A percentile compares a stretch with the other conserved stretches of the same genome.
Evolutionary conservation across 2,329 filamentous ascomycete species (phyloP).

Genomic region (Hypoxylon rubiginosum): DNA sequence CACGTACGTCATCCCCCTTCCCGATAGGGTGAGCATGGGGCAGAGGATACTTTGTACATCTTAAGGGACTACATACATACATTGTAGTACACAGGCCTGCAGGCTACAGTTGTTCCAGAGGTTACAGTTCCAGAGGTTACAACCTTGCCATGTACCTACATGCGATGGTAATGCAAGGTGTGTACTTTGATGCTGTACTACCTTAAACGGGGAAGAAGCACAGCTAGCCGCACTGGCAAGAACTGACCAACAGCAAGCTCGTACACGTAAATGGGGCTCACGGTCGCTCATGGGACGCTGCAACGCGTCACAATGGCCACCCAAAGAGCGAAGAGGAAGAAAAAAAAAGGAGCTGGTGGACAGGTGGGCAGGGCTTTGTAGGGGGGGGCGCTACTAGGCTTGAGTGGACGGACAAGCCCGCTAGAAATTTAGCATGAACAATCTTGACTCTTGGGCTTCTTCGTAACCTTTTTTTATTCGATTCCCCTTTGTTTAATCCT

Average conservation of each 20-base stretch:
- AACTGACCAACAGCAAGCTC: slow-evolving; percentile 21
- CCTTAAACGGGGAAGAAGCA: slow-evolving; percentile 10
- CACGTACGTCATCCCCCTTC: too few relatives aligned
- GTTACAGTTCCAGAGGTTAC: too few relatives aligned
- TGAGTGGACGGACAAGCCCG: slow-evolving; percentile 16
- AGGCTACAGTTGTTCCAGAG: too few relatives aligned
- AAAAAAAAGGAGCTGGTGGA: slow-evolving; percentile 7
- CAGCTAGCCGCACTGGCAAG: not conserved
- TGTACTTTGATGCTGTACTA: slow-evolving; percentile 12
- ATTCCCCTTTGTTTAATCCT: not conserved
- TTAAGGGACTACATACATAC: slow-evolving; percentile 41
- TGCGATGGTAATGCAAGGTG: slow-evolving; percentile 28
- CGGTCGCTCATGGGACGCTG: slow-evolving; percentile 26
- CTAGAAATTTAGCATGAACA: slow-evolving; percentile 9
- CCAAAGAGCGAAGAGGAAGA: slow-evolving; percentile 14
- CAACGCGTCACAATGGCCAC: slow-evolving; percentile 45
- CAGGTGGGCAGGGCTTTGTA: not conserved
- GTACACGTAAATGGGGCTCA: slow-evolving; percentile 28
- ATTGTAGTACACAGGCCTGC: not conserved
- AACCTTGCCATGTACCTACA: slow-evolving; percentile 33
- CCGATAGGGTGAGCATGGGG: too few relatives aligned
- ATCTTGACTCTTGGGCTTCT: not conserved
- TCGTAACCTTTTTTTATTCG: not conserved
- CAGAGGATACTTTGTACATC: too few relatives aligned
- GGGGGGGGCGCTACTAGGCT: not conserved